These are phyloP conservation scores for Bisporella sp. DNA, from an alignment of 2,329 filamentous ascomycete species.

Conservation along the genomic window DNA sequence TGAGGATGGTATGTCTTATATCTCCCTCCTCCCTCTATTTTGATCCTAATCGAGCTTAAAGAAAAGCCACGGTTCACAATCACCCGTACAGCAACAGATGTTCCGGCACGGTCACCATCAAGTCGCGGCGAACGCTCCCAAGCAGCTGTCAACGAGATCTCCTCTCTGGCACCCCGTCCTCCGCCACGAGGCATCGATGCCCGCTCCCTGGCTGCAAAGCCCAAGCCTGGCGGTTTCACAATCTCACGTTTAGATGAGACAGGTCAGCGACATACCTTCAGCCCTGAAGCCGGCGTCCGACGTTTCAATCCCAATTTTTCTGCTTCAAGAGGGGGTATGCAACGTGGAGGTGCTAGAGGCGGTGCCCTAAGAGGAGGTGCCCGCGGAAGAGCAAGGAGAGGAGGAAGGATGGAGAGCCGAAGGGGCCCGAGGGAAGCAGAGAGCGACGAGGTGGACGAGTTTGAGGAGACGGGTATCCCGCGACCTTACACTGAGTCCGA, in stretches of 20 bases:
- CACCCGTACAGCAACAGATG: background rate
- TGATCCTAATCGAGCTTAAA: conserved; percentile 5
- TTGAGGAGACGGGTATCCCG: background rate
- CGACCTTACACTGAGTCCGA: conserved; percentile 13
- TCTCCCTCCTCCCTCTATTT: background rate
- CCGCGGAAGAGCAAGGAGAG: conserved; percentile 4
- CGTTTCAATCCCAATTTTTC: background rate
- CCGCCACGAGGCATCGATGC: conserved; percentile 24
- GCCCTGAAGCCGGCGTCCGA: background rate
- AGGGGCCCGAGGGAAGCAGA: conserved; percentile 17
- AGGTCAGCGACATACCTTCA: background rate
- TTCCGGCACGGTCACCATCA: no score
- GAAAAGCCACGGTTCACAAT: conserved; percentile 6
- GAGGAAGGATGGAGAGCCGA: conserved; percentile 19
- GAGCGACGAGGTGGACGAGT: conserved; percentile 22
- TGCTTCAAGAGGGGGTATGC: conserved; percentile 3
- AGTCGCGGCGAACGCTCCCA: conserved; percentile 14
- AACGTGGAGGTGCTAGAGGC: conserved; percentile 4
- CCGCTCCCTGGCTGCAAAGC: conserved; percentile 25
- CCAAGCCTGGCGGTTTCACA: conserved; percentile 12
- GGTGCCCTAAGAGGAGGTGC: conserved; percentile 5
- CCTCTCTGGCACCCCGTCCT: conserved; percentile 18
- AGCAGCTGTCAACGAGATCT: conserved; percentile 21
- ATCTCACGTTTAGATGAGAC: conserved; percentile 12
- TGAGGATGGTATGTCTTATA: conserved; percentile 9